Evolutionary conservation across 192 early-diverging fungal species (phyloP).

Genomic region (Phlyctochytrium planicorne): DNA sequence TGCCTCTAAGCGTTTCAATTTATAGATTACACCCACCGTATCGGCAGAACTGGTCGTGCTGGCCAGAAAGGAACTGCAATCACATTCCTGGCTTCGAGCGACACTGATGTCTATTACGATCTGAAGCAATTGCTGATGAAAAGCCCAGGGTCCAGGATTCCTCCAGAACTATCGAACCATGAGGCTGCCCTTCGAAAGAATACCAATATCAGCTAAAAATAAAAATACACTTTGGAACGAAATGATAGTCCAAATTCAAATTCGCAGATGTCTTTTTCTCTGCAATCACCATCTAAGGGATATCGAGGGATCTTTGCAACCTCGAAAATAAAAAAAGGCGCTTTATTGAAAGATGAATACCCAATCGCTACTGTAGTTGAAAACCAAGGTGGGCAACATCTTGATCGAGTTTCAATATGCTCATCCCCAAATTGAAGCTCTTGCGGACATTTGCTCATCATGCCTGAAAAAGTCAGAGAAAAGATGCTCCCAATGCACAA

Average conservation of each 20-base stretch:
- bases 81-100: constrained; percentile 79
- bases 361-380: constrained; percentile 24
- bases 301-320: too few species aligned
- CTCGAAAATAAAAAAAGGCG: constrained; percentile 8
- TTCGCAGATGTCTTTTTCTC: too few species aligned
- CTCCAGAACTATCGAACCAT: constrained; percentile 83
- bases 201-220: too few species aligned
- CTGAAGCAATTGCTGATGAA: constrained; percentile 73
- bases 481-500: constrained; percentile 25
- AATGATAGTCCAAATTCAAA: too few species aligned
- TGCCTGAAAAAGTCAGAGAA: too few species aligned
- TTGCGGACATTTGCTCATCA: too few species aligned
- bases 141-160: constrained; percentile 72
- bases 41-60: constrained; percentile 98
- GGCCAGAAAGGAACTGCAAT: constrained; percentile 87
- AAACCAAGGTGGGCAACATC: too few species aligned
- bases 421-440: too few species aligned
- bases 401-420: too few species aligned
- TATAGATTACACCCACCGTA: constrained; percentile 95
- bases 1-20: not conserved
- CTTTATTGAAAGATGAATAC: constrained; percentile 5
- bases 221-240: too few species aligned
- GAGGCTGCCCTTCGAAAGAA: constrained; percentile 29
- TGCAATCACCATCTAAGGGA: too few species aligned
- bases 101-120: constrained; percentile 88